Base-by-base conservation (phyloP, 2,329 filamentous ascomycete genomes). In the Fusarium temperatum region DNA sequence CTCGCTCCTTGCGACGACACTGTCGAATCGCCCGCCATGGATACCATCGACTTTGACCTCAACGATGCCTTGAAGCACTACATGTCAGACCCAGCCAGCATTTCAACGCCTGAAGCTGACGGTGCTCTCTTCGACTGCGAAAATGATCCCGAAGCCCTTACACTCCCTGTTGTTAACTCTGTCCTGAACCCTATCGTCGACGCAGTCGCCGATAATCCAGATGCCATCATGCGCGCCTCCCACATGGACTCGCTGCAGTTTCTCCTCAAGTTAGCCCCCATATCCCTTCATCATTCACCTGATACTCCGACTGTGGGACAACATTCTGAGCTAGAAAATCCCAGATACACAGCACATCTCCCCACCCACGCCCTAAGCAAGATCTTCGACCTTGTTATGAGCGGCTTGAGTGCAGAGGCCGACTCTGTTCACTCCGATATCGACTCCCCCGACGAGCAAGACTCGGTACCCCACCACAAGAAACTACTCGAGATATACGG, bases 51-150 rank as follows among this genome's bases (percentile, higher is more conserved):
- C 80, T 99, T 99, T 85, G 94, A 98, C 83, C 94, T 99, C 84
- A 98, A 98, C 83, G 93, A 98, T 86, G 94, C 95, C 75, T 92
- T 98, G 83, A 98, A 98, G 87, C 90, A 94, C 82, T 99, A 98
- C 85, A 94, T 98, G 89, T 97, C 94, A 84, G 96, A 98, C 82
- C 96, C 96, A 14, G 87, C 91, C 51, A 89, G 90, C 44, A 93
- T 98, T 63, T 87, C 93, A 13, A 98, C 95, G 6, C 92, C 93
- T 48, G 96, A 98, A 82, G 96, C 95, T 63, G 93, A 96, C 77
- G 84, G 91, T 50, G 90, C 93, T 68, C 90, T 99, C 26, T 88
- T 95, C 78, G 96, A 98, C 81, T 97, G 94, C 89, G 96, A 98
- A 85, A 93, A 93, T 82, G 94, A 98, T 78, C 93, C 94, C 58